Conservation (phyloP, 805 yeast species). For the Pichia nanzhaoensis region DNA sequence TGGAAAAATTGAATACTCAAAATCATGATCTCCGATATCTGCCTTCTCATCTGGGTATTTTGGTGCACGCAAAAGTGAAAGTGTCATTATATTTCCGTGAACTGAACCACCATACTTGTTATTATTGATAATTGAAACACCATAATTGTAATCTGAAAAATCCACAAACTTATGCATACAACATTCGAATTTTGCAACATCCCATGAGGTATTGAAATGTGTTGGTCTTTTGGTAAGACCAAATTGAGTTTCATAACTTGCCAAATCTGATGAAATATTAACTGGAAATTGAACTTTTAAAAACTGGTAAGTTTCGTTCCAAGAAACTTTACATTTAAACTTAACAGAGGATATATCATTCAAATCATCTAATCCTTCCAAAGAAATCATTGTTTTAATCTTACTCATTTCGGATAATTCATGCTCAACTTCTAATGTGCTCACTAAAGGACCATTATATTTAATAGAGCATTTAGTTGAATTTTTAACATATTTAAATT, state of each 20-base stretch:
- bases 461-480: conserved; percentile 34
- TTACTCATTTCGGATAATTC: conserved; percentile 50
- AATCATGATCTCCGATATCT: conserved; percentile 83
- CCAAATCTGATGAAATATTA: conserved; percentile 64
- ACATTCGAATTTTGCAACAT: conserved; percentile 92
- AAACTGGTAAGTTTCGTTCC: conserved; percentile 87
- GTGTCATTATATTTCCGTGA: conserved; percentile 87
- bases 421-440: conserved; percentile 58
- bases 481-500: conserved; percentile 45
- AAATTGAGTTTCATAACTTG: conserved; percentile 89
- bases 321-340: conserved; percentile 58
- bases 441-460: conserved; percentile 50
- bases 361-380: conserved; percentile 45
- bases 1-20: conserved; percentile 80
- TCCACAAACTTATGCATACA: conserved; percentile 94
- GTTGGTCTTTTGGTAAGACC: conserved; percentile 91
- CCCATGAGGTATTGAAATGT: conserved; percentile 94
- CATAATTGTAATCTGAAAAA: conserved; percentile 77
- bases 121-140: conserved; percentile 79
- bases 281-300: conserved; percentile 95
- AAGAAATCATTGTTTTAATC: conserved; percentile 62
- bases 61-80: conserved; percentile 82
- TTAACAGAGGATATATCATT: conserved; percentile 36
- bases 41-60: conserved; percentile 93
- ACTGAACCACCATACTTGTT: conserved; percentile 88